These are phyloP conservation scores for Coffea humblotiana DNA, from an alignment of 305 asterid genomes.

Conservation along the genomic window DNA sequence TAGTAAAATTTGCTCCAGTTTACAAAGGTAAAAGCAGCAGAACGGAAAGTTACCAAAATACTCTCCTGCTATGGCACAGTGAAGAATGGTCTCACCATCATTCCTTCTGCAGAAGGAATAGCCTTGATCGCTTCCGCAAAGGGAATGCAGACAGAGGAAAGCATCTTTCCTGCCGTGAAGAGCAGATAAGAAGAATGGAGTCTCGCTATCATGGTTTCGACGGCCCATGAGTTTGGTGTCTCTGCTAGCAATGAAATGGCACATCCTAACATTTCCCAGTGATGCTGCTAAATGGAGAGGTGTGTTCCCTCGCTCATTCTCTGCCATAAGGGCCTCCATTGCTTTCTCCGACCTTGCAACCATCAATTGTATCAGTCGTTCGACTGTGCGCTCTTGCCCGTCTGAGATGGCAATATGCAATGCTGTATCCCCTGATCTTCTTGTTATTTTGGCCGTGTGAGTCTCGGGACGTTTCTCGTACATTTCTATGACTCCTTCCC, in stretches of 20 bases:
- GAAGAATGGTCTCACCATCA: slow-evolving; percentile 27
- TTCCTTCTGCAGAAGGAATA: slow-evolving; percentile 3
- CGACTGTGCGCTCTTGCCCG: background rate
- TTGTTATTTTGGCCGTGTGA: slow-evolving; percentile 10
- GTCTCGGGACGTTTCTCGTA: background rate
- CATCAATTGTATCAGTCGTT: slow-evolving; percentile 1
- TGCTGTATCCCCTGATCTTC: slow-evolving; percentile 8
- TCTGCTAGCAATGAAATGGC: background rate
- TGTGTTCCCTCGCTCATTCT: slow-evolving; percentile 9
- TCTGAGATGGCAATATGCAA: slow-evolving; percentile 7
- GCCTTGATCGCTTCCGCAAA: background rate
- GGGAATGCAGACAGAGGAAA: background rate
- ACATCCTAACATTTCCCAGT: background rate
- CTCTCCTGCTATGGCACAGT: slow-evolving; percentile 27
- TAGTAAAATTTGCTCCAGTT: background rate
- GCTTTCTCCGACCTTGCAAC: background rate
- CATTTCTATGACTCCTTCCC: background rate
- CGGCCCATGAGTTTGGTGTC: background rate
- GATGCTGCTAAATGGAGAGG: slow-evolving; percentile 16
- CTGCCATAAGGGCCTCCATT: background rate
- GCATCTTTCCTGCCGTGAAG: slow-evolving; percentile 14
- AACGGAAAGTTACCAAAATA: slow-evolving; percentile 19
- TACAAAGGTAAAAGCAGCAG: background rate
- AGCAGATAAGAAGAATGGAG: slow-evolving; percentile 18
- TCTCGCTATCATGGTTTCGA: slow-evolving; percentile 12